A percentile compares a stretch with the other conserved stretches of the same genome.
These are phyloP conservation scores for Barbatosphaeria neglecta DNA, from an alignment of 495 filamentous ascomycete genomes.

Conservation along the genomic window DNA sequence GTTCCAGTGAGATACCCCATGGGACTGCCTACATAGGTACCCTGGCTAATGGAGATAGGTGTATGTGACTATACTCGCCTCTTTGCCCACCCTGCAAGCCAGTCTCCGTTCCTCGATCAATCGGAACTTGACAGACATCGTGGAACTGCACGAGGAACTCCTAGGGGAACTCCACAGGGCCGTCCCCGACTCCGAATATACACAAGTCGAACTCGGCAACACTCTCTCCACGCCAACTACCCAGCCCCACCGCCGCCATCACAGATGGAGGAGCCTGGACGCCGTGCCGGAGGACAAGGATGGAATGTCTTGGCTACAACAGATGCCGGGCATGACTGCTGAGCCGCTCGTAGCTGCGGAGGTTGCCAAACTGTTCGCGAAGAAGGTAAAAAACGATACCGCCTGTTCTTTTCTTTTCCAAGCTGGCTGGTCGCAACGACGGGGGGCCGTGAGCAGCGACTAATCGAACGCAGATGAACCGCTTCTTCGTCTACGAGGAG, in stretches of 20 bases:
- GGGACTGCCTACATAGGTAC: not conserved
- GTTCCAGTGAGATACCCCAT: constrained; percentile 8
- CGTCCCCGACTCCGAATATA: constrained; percentile 52
- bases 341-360: constrained; percentile 61
- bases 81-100: constrained; percentile 42
- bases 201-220: constrained; percentile 27
- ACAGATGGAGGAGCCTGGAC: constrained; percentile 50
- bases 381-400: constrained; percentile 42
- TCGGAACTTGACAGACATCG: constrained; percentile 55
- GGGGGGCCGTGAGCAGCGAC: constrained; percentile 1
- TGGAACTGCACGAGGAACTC: constrained; percentile 60
- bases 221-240: constrained; percentile 4
- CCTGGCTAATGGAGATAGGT: constrained; percentile 32
- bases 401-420: constrained; percentile 4
- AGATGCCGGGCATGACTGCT: constrained; percentile 43
- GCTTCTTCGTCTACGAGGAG: constrained; percentile 77
- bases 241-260: constrained; percentile 22
- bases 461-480: constrained; percentile 47
- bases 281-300: constrained; percentile 41
- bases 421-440: not conserved
- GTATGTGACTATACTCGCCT: constrained; percentile 54
- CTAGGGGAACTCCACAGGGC: constrained; percentile 51
- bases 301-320: constrained; percentile 28
- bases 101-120: constrained; percentile 51
- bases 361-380: constrained; percentile 67